phyloP scores from a whole-genome alignment of 2,329 filamentous ascomycete species.

The Colletotrichum sp. region DNA sequence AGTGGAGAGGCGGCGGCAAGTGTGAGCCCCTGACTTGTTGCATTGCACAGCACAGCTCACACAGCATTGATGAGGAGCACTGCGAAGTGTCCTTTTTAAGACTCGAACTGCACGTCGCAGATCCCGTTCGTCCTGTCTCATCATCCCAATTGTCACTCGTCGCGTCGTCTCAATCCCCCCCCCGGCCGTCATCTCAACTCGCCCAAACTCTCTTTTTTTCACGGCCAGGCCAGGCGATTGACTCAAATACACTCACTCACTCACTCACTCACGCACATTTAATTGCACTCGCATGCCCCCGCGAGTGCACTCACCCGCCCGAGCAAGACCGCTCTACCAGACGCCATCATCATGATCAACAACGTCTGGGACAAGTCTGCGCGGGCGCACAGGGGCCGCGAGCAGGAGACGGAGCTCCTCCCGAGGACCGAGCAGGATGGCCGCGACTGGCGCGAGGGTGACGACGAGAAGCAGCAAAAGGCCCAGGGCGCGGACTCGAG shows the following conservation, averaged over 20 bases:
- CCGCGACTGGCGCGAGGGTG: slow-evolving; percentile 11
- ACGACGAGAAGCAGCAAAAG: slow-evolving; percentile 4
- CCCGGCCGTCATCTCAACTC: background rate
- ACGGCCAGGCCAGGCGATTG: background rate
- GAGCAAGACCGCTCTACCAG: background rate
- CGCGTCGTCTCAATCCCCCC: background rate
- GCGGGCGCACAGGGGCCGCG: background rate
- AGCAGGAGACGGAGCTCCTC: background rate
- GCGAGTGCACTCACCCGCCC: background rate
- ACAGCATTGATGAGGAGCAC: background rate
- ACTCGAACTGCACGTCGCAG: background rate
- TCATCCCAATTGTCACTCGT: background rate
- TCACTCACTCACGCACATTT: background rate
- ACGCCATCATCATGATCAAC: background rate
- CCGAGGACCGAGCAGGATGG: background rate
- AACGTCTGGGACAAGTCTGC: slow-evolving; percentile 13
- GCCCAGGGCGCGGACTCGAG: background rate
- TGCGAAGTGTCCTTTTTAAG: background rate
- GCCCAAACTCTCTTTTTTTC: background rate
- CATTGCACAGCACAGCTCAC: background rate
- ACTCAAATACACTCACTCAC: background rate
- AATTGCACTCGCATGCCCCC: background rate
- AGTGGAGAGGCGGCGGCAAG: background rate
- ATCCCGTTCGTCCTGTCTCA: slow-evolving; percentile 5
- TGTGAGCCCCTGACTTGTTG: background rate